A percentile compares a stretch with the other conserved stretches of the same genome.
These are phyloP conservation scores for Thymus quinquecostatus DNA, from an alignment of 257 asterid genomes.

Conservation along the genomic window DNA sequence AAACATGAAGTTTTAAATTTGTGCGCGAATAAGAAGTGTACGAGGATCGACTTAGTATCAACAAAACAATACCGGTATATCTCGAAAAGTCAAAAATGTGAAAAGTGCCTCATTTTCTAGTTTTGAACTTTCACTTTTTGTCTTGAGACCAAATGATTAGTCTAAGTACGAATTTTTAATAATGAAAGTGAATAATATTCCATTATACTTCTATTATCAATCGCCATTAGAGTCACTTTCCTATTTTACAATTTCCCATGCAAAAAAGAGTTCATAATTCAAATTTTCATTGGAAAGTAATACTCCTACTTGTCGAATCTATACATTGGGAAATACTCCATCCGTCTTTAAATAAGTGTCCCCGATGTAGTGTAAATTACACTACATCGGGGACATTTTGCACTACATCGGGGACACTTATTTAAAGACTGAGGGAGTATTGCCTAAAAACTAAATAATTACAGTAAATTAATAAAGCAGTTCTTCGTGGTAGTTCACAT, in stretches of 20 bases:
- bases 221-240: background rate
- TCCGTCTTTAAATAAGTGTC: too few species aligned
- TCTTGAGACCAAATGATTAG: constrained; percentile 37
- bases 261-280: background rate
- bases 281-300: too few species aligned
- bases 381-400: too few species aligned
- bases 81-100: constrained; percentile 13
- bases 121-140: constrained; percentile 30
- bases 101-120: constrained; percentile 13
- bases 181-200: constrained; percentile 15
- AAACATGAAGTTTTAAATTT: too few species aligned
- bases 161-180: constrained; percentile 11
- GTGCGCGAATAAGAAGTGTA: too few species aligned
- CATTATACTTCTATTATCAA: background rate
- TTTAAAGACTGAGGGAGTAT: too few species aligned
- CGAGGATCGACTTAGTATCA: too few species aligned
- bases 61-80: too few species aligned
- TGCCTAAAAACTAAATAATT: background rate
- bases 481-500: constrained; percentile 7
- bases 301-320: too few species aligned
- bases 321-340: too few species aligned
- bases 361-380: too few species aligned
- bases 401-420: too few species aligned
- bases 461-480: background rate
- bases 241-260: constrained; percentile 34